Percentiles rank a stretch among this genome's conserved stretches.
Conservation (phyloP, 176 grass and related monocot species). For the Elaeis guineensis region DNA sequence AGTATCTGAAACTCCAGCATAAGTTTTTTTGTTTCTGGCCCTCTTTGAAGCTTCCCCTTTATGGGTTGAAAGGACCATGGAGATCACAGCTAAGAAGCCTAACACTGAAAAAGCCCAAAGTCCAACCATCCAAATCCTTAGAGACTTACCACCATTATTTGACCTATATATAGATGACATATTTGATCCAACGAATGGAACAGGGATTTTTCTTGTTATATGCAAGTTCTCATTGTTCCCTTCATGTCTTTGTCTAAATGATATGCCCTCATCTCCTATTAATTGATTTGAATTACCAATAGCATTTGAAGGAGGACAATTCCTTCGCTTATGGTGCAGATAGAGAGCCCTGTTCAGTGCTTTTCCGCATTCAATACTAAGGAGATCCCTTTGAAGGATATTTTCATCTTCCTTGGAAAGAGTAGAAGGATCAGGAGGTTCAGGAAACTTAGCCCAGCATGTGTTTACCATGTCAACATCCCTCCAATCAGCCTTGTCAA, state of each 20-base stretch:
- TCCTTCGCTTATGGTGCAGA: constrained; percentile 57
- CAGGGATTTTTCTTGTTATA: constrained; percentile 6
- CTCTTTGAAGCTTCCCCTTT: constrained; percentile 43
- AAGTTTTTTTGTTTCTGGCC: constrained; percentile 54
- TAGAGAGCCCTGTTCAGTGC: constrained; percentile 78
- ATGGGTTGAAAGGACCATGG: constrained; percentile 46
- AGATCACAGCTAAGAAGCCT: constrained; percentile 54
- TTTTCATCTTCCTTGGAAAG: constrained; percentile 31
- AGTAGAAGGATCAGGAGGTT: constrained; percentile 72
- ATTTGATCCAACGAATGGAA: constrained; percentile 13
- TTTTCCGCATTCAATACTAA: constrained; percentile 84
- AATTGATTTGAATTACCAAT: constrained; percentile 14
- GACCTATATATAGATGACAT: constrained; percentile 21
- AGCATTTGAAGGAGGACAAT: constrained; percentile 34
- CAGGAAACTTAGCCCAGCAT: constrained; percentile 84
- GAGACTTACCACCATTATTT: constrained; percentile 31
- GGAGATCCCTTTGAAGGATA: constrained; percentile 63
- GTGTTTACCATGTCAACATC: constrained; percentile 63
- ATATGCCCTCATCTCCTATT: background rate
- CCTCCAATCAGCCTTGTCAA: constrained; percentile 97
- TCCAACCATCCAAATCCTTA: constrained; percentile 51
- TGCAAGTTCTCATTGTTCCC: constrained; percentile 16
- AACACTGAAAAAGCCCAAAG: constrained; percentile 57
- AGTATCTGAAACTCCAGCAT: background rate
- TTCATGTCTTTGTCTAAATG: constrained; percentile 9